Percentiles rank a stretch among this genome's conserved stretches.
phyloP scores from a whole-genome alignment of 1,284 basidiomycete species.

The Cutaneotrichosporon spelunceum region DNA sequence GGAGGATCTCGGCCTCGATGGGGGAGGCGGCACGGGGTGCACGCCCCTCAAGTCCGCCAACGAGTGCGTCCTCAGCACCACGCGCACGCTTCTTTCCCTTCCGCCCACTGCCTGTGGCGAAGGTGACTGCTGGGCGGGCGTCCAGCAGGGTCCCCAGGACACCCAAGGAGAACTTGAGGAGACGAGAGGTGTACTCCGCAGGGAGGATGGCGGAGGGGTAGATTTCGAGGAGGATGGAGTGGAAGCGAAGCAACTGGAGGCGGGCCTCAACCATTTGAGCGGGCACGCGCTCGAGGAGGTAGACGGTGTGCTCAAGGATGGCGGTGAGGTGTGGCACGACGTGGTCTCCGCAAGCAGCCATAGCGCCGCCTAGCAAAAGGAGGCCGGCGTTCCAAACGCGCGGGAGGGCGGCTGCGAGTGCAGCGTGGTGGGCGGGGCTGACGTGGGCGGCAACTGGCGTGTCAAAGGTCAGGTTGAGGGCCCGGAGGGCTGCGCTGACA shows the following conservation, averaged over 20 bases:
- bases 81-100: constrained; percentile 71
- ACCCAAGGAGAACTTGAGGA: constrained; percentile 38
- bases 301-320: constrained; percentile 46
- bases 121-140: constrained; percentile 10
- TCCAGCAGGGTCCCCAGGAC: constrained; percentile 35
- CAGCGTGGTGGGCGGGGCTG: constrained; percentile 41
- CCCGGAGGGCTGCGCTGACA: constrained; percentile 44
- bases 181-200: constrained; percentile 39
- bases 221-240: constrained; percentile 34
- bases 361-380: constrained; percentile 33
- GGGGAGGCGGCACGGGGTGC: constrained; percentile 56
- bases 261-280: constrained; percentile 33
- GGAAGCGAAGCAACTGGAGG: constrained; percentile 41
- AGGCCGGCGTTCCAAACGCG: constrained; percentile 41
- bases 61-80: constrained; percentile 72
- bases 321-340: constrained; percentile 42
- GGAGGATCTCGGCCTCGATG: constrained; percentile 58
- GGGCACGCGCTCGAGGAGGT: constrained; percentile 39
- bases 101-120: constrained; percentile 6
- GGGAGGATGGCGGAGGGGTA: constrained; percentile 38
- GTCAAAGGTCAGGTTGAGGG: constrained; percentile 60
- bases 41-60: constrained; percentile 57
- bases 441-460: constrained; percentile 54
- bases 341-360: constrained; percentile 41
- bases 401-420: constrained; percentile 35